Conservation (phyloP, 2,329 filamentous ascomycete species). For the Cercospora sp. region DNA sequence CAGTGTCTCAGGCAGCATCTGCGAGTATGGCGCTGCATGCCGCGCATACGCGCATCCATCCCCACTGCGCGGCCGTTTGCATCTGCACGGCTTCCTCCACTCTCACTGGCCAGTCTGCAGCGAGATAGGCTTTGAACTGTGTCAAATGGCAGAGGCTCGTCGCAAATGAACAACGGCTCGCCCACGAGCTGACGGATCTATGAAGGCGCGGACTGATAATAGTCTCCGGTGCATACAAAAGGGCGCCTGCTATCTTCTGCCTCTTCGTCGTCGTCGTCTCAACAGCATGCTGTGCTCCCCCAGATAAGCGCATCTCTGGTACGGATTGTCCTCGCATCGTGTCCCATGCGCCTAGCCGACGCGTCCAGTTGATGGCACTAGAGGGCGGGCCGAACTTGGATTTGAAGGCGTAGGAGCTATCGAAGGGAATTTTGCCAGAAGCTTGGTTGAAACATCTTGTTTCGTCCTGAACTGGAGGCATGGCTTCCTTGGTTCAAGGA, state of each 20-base stretch:
- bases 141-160: constrained; percentile 1
- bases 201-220: neutral
- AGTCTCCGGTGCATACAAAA: neutral
- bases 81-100: neutral
- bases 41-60: neutral
- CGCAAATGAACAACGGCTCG: constrained; percentile 3
- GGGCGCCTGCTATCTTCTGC: neutral
- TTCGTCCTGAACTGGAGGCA: neutral
- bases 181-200: neutral
- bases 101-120: constrained; percentile 10
- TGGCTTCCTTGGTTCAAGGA: constrained; percentile 3
- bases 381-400: neutral
- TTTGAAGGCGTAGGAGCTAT: neutral
- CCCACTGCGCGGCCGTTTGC: neutral
- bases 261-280: neutral
- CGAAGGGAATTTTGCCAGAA: neutral
- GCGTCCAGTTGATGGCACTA: constrained; percentile 3
- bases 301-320: constrained; percentile 3
- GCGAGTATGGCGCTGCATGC: neutral
- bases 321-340: constrained; percentile 6
- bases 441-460: neutral
- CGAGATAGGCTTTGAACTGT: constrained; percentile 3
- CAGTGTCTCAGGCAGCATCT: neutral
- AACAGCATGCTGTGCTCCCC: constrained; percentile 9
- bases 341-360: constrained; percentile 17